Evolutionary conservation across 2,329 filamentous ascomycete genomes (phyloP).

Genomic region (Aspergillus luchuensis): DNA sequence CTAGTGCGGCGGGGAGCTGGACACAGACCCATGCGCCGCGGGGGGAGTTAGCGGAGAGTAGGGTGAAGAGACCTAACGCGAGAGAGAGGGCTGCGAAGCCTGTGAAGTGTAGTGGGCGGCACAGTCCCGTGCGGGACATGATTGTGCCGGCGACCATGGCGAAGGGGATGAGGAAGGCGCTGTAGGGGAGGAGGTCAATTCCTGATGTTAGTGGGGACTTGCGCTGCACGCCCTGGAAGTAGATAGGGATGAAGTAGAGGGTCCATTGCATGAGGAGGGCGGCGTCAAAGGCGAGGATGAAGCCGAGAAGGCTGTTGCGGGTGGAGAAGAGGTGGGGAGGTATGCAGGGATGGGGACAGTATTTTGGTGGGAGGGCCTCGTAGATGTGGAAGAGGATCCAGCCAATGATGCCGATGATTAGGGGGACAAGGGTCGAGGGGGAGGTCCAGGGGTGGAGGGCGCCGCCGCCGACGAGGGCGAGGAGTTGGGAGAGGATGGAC

Average conservation of each 20-base stretch:
- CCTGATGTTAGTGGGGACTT: constrained; percentile 36
- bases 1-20: constrained; percentile 31
- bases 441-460: constrained; percentile 31
- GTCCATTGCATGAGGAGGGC: constrained; percentile 13
- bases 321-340: constrained; percentile 49
- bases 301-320: constrained; percentile 30
- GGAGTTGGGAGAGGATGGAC: constrained; percentile 29
- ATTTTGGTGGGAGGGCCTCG: constrained; percentile 21
- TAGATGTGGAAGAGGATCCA: constrained; percentile 23
- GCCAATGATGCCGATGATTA: constrained; percentile 28
- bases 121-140: constrained; percentile 23
- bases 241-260: constrained; percentile 45
- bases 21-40: constrained; percentile 30
- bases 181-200: constrained; percentile 29
- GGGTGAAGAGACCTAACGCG: constrained; percentile 31
- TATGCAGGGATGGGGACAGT: constrained; percentile 34
- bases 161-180: constrained; percentile 15
- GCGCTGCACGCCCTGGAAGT: constrained; percentile 47
- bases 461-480: constrained; percentile 33
- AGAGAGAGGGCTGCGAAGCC: constrained; percentile 31
- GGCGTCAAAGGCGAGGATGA: constrained; percentile 15
- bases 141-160: constrained; percentile 29
- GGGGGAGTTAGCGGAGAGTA: constrained; percentile 26
- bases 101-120: constrained; percentile 27
- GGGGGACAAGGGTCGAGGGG: constrained; percentile 29